A percentile compares a stretch with the other conserved stretches of the same genome.
phyloP scores from a whole-genome alignment of 164 flowering plant species.

The Annona squamosa region DNA sequence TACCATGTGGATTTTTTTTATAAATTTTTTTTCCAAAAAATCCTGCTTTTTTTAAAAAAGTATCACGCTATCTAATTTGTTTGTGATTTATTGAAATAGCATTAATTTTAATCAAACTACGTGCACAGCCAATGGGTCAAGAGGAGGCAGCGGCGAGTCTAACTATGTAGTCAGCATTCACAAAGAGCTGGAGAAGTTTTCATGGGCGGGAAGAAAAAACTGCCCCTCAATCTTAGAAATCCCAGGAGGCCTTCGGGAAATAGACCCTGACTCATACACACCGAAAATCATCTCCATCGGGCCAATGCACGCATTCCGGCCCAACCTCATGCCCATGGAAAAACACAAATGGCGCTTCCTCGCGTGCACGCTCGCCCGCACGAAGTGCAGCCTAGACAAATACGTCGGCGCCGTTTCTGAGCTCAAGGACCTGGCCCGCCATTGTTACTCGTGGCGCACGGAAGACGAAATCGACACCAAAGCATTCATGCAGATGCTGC shows the following conservation, averaged over 20 bases:
- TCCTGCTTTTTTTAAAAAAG: no score
- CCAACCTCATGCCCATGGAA: slow-evolving; percentile 22
- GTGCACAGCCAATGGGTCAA: no score
- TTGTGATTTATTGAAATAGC: no score
- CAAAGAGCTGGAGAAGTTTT: no score
- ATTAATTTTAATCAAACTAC: no score
- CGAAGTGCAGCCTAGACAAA: slow-evolving; percentile 4
- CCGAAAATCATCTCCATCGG: slow-evolving; percentile 11
- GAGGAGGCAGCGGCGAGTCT: no score
- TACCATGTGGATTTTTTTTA: no score
- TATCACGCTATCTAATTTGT: no score
- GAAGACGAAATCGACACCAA: slow-evolving; percentile 21
- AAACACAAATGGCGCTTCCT: slow-evolving; percentile 29
- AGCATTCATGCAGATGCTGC: slow-evolving; percentile 65
- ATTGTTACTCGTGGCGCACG: neutral
- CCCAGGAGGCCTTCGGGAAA: slow-evolving; percentile 3
- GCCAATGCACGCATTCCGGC: slow-evolving; percentile 22
- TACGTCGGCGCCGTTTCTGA: neutral
- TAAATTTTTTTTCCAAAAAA: no score
- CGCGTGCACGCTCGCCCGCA: slow-evolving; percentile 17
- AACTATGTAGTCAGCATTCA: no score
- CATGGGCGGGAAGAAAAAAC: no score
- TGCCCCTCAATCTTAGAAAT: neutral
- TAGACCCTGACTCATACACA: neutral
- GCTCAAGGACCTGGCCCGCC: neutral